phyloP scores from a whole-genome alignment of 371 early-diverging fungal genomes.

The Mucor mucedo region DNA sequence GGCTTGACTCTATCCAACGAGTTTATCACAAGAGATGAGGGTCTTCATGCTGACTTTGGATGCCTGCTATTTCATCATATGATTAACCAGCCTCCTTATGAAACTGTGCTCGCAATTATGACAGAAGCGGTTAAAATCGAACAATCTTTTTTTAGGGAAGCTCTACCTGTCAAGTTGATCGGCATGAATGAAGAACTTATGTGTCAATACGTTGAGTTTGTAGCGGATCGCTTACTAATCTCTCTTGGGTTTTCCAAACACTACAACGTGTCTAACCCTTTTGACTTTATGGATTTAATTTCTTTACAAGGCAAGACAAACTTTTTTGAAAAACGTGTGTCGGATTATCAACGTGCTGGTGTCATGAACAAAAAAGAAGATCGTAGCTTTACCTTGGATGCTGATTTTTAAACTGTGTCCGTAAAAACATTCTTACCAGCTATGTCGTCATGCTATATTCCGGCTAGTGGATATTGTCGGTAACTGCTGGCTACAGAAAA shows the following conservation, averaged over 20 bases:
- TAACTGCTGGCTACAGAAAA: too few relatives aligned
- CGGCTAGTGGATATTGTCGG: too few relatives aligned
- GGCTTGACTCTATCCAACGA: constrained; percentile 99
- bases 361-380: constrained; percentile 77
- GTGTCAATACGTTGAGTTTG: constrained; percentile 99
- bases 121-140: constrained; percentile 95
- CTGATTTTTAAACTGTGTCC: constrained; percentile 54
- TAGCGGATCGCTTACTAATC: constrained; percentile 95
- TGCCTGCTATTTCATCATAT: constrained; percentile 95
- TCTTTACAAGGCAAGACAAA: constrained; percentile 99
- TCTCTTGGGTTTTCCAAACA: constrained; percentile 90
- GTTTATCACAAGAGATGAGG: constrained; percentile 99
- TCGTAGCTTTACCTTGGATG: constrained; percentile 80
- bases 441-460: too few relatives aligned
- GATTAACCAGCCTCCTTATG: constrained; percentile 75
- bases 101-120: constrained; percentile 82
- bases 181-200: constrained; percentile 98
- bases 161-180: constrained; percentile 97
- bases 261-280: constrained; percentile 95
- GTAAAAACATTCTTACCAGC: too few relatives aligned
- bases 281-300: constrained; percentile 99
- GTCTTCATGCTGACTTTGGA: constrained; percentile 99
- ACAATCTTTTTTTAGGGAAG: constrained; percentile 93
- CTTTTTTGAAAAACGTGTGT: constrained; percentile 99
- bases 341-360: constrained; percentile 98